Base-by-base conservation (phyloP, 2,329 filamentous ascomycete species). In the Xylariaceae sp. region DNA sequence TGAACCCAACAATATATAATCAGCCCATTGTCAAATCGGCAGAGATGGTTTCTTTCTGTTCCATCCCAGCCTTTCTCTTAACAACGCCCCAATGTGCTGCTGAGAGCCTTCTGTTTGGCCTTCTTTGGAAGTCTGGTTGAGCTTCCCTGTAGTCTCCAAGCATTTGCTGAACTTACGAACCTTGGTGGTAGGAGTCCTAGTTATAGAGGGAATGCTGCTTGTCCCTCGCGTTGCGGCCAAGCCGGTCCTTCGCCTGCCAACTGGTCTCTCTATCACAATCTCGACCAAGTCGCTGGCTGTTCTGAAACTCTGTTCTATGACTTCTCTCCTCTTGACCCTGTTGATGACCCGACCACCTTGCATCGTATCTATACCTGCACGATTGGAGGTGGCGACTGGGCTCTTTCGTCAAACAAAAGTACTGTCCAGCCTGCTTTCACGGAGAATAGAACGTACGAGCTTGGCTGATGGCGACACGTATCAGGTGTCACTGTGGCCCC, bases 231-330 rank as follows among this genome's bases (percentile, higher is more conserved):
- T 37, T 37, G 36, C 25, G 12, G 22, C 21, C 36, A 37, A 37
- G 20, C 36, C 22, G 36, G 36, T 22, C 20, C 36, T n/a, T 37
- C 36, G 2, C 36, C 38, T 4, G 38, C 22, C 25, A 40, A 40
- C 38, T 40, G 38, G 38, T 40, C 38, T n/a, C 22, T 33, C 6
- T 40, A 40, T 19, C 38, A 27, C 38, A 40, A 40, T 33, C 27
- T 40, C 38, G 27, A 40, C n/a, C 38, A 40, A 25, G 19, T 40
- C 19, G 29, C 22, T 19, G 29, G 29, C 38, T 40, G 38, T 23
- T 25, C 22, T 3, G 38, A 40, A 25, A 40, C 38, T 21, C 22
- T 40, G 7, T 33, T 40, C 27, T 40, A 23, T 33, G 38, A 40
- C 25, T 14, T 40, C 25, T 40, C 38, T 19, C 38, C 29, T 40